Base-by-base conservation (phyloP, 257 asterid species). In the Solanum pinnatisectum region DNA sequence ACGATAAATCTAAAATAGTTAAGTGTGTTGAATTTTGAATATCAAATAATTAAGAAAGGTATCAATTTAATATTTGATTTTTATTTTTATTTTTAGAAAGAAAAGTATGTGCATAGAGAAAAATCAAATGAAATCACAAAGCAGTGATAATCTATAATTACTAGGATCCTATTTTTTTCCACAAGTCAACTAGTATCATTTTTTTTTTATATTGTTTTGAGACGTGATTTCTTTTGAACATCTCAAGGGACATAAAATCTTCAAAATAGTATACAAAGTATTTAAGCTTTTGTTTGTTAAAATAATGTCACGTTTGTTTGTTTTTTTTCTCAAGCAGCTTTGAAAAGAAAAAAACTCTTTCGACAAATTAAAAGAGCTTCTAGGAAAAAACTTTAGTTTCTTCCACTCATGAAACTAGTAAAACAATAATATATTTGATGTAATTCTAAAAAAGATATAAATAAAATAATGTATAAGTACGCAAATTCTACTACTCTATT, bases 401-500 rank as follows among this genome's bases (percentile, higher is more conserved):
- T 32, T 32, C 0, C 25, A 2, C 7, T 16, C 1, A 1, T 71
- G 8, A 71, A 71, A 71, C 0, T 18, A 3, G 2, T 0, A 18
- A 56, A 18, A 6, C 0, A 65, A 65, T 2, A 27, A 27, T 0
- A 68, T 27, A 13, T 0, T 27, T 0, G 4, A 11, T 13, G 37
- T 68, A 68, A 27, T 68, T 4, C 0, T 0, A 13, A 2, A 67
- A 70, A 67, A 12, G 16, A 11, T 5, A n/a, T 5, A 63, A 0
- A 67, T 11, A 67, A 67, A 25, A 0, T 12, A 1, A 3, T 27
- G 8, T n/a, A 1, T 30, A 13, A 0, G 1, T 67, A 27, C 2
- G 0, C 2, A 0, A 1, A 68, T 52, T 0, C 0, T 68, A 16
- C 23, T 68, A 68, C 0, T 7, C 5, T 68, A 68, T 14, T 27